Base-by-base conservation (phyloP, 768 basidiomycete genomes). In the Kwoniella sp. region DNA sequence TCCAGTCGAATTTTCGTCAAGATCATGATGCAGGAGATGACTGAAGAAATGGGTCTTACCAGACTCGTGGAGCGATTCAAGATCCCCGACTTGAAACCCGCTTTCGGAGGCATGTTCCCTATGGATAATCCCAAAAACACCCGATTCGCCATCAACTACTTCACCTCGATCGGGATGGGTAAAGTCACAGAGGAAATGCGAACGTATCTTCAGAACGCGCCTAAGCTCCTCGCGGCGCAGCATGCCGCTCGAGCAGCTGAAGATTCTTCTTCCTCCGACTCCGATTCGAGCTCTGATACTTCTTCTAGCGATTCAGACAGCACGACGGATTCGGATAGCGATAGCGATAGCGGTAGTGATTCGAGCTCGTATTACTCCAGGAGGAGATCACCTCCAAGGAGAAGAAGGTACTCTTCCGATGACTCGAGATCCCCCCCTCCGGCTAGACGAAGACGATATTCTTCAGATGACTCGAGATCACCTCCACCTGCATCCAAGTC, bases 1-100 rank as follows among this genome's bases (percentile, higher is more conserved):
- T 92, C 90, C 69, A 88, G 88, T 67, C 91, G 96, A 83, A 99
- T 99, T 76, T 98, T 98, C 79, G 83, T 98, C 75, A 98, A 98
- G 82, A 96, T 98, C 72, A 82, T 99, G 84, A 88, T 96, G 86
- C 87, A 88, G 64, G 96, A 99, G 81, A 87, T 98, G 84, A 88
- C 88, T 83, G 96, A 97, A 83, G 86, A 86, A 53, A 89, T 98
- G 88, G 95, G 96, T 1, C 77, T 96, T 75, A 90, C 91, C 79
- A 84, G 79, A 36, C 82, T 98, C n/a, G 87, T 88, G 9, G 91
- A 93, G 79, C 83, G 96, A 56, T 94, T 99, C 82, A 88, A 88
- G 80, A 92, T 96, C 62, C 86, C 89, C 8, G 90, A 92, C 70
- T 83, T 97, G 50, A 87, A 83, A 77, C 81, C 70, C 26, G 86